Evolutionary conservation across 192 early-diverging fungal species (phyloP).

Genomic region (Mortierella alpina): DNA sequence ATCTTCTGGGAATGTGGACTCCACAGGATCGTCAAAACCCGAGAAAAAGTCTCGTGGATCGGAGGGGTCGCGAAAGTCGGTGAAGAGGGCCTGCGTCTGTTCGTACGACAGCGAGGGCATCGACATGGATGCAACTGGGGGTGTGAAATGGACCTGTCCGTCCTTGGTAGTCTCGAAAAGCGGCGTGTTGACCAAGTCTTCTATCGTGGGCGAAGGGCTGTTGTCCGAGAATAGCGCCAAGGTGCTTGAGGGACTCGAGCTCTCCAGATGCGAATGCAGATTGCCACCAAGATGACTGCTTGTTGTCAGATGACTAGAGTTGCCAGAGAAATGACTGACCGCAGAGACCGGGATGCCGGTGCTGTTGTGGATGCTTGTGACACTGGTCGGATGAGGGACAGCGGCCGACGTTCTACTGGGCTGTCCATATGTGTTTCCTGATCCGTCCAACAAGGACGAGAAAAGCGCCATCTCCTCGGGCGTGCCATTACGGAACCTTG

Average conservation of each 20-base stretch:
- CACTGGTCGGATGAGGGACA: too few species aligned
- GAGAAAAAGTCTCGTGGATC: conserved; percentile 29
- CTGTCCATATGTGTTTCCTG: conserved; percentile 23
- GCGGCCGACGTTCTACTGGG: too few species aligned
- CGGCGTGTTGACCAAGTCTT: conserved; percentile 36
- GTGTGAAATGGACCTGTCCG: conserved; percentile 11
- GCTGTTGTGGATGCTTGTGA: too few species aligned
- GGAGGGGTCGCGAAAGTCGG: conserved; percentile 47
- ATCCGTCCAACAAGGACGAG: conserved; percentile 36
- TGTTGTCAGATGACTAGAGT: too few species aligned
- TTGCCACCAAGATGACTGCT: too few species aligned
- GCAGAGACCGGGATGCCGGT: too few species aligned
- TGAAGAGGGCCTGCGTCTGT: conserved; percentile 45
- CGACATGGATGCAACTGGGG: conserved; percentile 2
- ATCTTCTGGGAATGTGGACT: conserved; percentile 5
- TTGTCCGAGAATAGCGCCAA: conserved; percentile 15
- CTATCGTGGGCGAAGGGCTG: conserved; percentile 34
- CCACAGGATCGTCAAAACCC: conserved; percentile 26
- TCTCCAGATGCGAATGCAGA: too few species aligned
- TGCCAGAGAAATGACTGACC: too few species aligned
- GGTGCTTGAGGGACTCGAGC: conserved; percentile 21
- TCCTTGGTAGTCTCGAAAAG: conserved; percentile 12
- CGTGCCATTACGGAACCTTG: conserved; percentile 25
- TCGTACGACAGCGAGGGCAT: conserved; percentile 30
- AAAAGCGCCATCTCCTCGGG: conserved; percentile 38